Conservation (phyloP, 495 filamentous ascomycete genomes). For the Xylaria bambusicola region DNA sequence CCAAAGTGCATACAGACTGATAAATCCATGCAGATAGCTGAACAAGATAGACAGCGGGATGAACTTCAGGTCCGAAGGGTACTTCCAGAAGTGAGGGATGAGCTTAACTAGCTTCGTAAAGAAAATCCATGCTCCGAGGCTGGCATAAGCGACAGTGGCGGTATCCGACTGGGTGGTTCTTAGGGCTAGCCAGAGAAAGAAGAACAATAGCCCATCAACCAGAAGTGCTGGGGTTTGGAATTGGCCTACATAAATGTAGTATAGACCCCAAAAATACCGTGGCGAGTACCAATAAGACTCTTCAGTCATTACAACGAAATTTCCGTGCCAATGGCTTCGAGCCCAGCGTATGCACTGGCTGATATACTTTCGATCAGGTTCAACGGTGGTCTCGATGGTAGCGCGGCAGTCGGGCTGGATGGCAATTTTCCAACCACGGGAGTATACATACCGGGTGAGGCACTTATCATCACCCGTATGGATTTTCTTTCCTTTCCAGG, state of each 20-base stretch:
- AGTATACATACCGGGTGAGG: slow-evolving; percentile 77
- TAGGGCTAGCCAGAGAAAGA: slow-evolving; percentile 45
- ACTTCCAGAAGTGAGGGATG: slow-evolving; percentile 68
- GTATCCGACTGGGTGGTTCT: slow-evolving; percentile 32
- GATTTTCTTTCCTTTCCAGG: slow-evolving; percentile 70
- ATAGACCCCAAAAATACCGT: slow-evolving; percentile 61
- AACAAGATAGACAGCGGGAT: slow-evolving; percentile 76
- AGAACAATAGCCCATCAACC: slow-evolving; percentile 63
- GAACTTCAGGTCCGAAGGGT: slow-evolving; percentile 67
- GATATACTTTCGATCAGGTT: slow-evolving; percentile 71
- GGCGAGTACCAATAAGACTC: slow-evolving; percentile 62
- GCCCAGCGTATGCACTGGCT: slow-evolving; percentile 82
- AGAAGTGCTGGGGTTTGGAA: slow-evolving; percentile 70
- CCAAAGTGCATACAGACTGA: slow-evolving; percentile 73
- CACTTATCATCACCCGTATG: slow-evolving; percentile 87
- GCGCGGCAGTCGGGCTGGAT: slow-evolving; percentile 75
- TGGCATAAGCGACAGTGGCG: slow-evolving; percentile 27
- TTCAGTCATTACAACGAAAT: slow-evolving; percentile 72
- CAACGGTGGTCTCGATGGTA: slow-evolving; percentile 74
- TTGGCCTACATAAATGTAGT: slow-evolving; percentile 73
- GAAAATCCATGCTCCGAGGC: slow-evolving; percentile 51
- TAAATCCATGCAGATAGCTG: slow-evolving; percentile 73
- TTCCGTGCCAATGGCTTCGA: slow-evolving; percentile 79
- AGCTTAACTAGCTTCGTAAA: slow-evolving; percentile 79
- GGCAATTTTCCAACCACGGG: slow-evolving; percentile 72